Evolutionary conservation across 306 rosid genomes (phyloP), one percentile per base, ranked within the genome.

Genomic region (Rosa lucieae): DNA sequence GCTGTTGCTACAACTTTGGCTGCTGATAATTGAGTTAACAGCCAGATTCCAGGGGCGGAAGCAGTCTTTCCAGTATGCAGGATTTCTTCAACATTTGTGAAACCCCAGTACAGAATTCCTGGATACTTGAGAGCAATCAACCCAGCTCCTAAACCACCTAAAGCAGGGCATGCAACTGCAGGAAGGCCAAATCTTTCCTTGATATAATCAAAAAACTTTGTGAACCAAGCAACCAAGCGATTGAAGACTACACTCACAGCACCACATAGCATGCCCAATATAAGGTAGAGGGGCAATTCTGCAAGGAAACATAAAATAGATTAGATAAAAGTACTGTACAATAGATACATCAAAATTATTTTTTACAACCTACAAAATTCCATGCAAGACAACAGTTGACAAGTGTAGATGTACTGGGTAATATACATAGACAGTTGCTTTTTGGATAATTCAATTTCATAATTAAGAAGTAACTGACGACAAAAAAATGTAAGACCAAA

Each of bases 31-130:
- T 95, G 99, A 85, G 98, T 75, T 84, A 95, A 84, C 72, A 95
- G 90, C 99, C 99, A 95, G 82, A 93, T 91, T 79, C 98, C 99
- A 47, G 98, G 99, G 83, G 99, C 99, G 46, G 99, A 91, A 79
- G 99, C 96, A 84, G 85, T 87, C 74, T 84, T 93, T 73, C 99
- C 99, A 8, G 99, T 92, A 80, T 87, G 99, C 52, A 95, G 84
- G 85, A 95, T 95, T 91, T 95, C 99, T 85, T 95, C 99, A 74
- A 95, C 99, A 82, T 95, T 95, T 69, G 99, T 89, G 88, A 91
- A 95, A 77, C 99, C 99, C 99, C 99, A 95, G 78, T 95, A 95
- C 83, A 95, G 82, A 78, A 93, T 90, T 87, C 99, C 99, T 48
- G 99, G 99, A 90, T 95, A 95, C 88, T 87, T 95, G 47, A 95